phyloP scores from a whole-genome alignment of 1,139 yeast genomes.

The Pichiaceae sp. region DNA sequence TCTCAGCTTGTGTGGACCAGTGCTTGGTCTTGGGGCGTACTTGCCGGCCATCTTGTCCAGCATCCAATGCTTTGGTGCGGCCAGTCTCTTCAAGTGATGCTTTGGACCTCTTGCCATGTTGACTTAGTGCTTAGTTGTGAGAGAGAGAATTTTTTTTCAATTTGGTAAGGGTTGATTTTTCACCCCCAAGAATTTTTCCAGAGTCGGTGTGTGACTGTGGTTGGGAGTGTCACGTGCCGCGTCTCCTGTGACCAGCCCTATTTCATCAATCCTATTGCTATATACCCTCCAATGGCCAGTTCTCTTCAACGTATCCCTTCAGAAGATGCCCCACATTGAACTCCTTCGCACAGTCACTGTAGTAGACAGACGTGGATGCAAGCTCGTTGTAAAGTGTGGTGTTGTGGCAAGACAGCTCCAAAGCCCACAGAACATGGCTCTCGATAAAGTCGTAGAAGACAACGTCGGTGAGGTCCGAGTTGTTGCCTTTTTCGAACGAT shows the following conservation, averaged over 20 bases:
- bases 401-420: constrained; percentile 26
- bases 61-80: constrained; percentile 99
- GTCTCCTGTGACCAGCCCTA: no score
- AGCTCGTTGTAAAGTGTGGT: constrained; percentile 19
- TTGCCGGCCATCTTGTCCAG: constrained; percentile 99
- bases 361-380: constrained; percentile 13
- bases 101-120: constrained; percentile 29
- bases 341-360: constrained; percentile 38
- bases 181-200: no score
- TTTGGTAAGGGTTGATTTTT: no score
- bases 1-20: constrained; percentile 99
- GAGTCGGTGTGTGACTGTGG: no score
- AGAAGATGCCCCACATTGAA: constrained; percentile 40
- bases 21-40: constrained; percentile 99
- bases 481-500: constrained; percentile 10
- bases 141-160: constrained; percentile 1
- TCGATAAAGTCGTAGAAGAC: constrained; percentile 73
- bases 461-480: constrained; percentile 41
- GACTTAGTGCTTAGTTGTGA: constrained; percentile 2
- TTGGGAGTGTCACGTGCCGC: no score
- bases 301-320: constrained; percentile 29
- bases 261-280: no score
- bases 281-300: no score
- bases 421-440: constrained; percentile 53
- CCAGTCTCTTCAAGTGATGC: constrained; percentile 97